A percentile compares a stretch with the other conserved stretches of the same genome.
Evolutionary conservation across 495 filamentous ascomycete species (phyloP).

Genomic region (Aspergillus ellipticus): DNA sequence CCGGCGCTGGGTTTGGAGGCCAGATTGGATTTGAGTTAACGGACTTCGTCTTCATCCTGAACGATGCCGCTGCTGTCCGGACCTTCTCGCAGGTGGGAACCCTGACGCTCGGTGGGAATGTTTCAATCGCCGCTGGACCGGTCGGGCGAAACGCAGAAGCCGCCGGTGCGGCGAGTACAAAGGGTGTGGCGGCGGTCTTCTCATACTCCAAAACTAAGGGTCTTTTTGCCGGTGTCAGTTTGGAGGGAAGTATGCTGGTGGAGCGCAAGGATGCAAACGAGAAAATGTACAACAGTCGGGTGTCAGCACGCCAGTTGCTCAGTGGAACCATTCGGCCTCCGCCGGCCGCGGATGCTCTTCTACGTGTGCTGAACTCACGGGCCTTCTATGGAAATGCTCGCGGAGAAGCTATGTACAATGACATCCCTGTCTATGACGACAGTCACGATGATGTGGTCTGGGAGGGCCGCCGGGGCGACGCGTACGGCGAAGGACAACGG

Average conservation of each 20-base stretch:
- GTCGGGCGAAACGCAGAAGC: slow-evolving; percentile 94
- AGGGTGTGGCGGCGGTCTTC: slow-evolving; percentile 87
- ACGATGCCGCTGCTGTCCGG: slow-evolving; percentile 85
- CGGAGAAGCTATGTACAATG: slow-evolving; percentile 83
- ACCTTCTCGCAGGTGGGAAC: slow-evolving; percentile 92
- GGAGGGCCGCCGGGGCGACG: slow-evolving; percentile 74
- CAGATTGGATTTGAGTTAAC: slow-evolving; percentile 98
- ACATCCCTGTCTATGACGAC: slow-evolving; percentile 88
- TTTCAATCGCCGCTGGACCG: slow-evolving; percentile 91
- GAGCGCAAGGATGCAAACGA: slow-evolving; percentile 96
- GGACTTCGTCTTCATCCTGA: slow-evolving; percentile 98
- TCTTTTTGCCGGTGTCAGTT: slow-evolving; percentile 88
- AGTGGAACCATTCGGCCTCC: slow-evolving; percentile 74
- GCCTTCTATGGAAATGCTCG: slow-evolving; percentile 65
- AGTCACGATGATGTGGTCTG: slow-evolving; percentile 88
- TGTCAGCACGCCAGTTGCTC: slow-evolving; percentile 80
- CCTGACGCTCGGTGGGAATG: slow-evolving; percentile 91
- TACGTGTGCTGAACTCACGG: slow-evolving; percentile 77
- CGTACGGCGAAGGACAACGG: slow-evolving; percentile 69
- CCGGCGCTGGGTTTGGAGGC: slow-evolving; percentile 90
- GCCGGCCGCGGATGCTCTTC: slow-evolving; percentile 75
- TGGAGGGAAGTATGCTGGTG: slow-evolving; percentile 86
- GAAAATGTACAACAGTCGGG: slow-evolving; percentile 81
- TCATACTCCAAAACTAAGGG: slow-evolving; percentile 97
- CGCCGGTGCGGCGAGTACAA: slow-evolving; percentile 87